These are phyloP conservation scores for Xerocomellus amylosporus DNA, from an alignment of 768 basidiomycete genomes.

Conservation along the genomic window DNA sequence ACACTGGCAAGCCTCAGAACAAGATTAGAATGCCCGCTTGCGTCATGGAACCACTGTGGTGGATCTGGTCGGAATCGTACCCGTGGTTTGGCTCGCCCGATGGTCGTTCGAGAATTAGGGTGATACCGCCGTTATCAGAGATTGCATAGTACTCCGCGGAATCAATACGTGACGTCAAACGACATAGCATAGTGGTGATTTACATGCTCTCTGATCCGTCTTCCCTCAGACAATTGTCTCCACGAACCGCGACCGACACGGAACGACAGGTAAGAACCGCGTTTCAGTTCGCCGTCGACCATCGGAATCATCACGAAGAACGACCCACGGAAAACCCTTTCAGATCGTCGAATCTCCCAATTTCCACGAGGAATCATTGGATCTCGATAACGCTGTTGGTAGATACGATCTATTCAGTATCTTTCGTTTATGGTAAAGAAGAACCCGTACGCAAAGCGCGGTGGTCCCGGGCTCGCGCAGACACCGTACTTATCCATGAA, in stretches of 20 bases:
- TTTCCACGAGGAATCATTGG: conserved; percentile 54
- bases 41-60: background rate
- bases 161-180: background rate
- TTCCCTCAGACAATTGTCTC: background rate
- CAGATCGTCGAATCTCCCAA: conserved; percentile 44
- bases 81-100: background rate
- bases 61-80: background rate
- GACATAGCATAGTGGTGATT: background rate
- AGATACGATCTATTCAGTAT: background rate
- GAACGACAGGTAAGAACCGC: conserved; percentile 30
- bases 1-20: background rate
- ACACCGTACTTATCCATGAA: conserved; percentile 16
- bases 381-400: conserved; percentile 42
- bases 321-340: conserved; percentile 29
- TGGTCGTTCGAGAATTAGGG: background rate
- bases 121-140: background rate
- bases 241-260: conserved; percentile 14
- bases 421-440: background rate
- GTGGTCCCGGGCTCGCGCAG: conserved; percentile 23
- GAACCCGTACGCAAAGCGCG: conserved; percentile 25
- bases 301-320: conserved; percentile 33
- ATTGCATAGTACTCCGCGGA: background rate
- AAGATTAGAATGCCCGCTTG: background rate
- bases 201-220: background rate
- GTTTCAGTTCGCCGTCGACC: conserved; percentile 28